Base-by-base conservation (phyloP, 176 grass and related monocot genomes). In the Calamus simplicifolius region DNA sequence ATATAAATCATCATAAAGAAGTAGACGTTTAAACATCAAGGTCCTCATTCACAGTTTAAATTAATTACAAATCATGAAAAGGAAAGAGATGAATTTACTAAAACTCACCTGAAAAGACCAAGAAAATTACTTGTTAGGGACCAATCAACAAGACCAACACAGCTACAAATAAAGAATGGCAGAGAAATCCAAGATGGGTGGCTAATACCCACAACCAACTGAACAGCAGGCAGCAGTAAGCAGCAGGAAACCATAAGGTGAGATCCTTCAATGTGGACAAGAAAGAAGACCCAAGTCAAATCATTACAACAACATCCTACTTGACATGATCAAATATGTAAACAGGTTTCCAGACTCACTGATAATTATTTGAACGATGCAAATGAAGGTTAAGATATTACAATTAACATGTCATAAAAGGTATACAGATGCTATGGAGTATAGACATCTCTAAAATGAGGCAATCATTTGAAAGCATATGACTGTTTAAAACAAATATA, bases 111-210 rank as follows among this genome's bases (percentile, higher is more conserved):
- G 64, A 96, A 96, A 66, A 96, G 91, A 62, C 86, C 91, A 74
- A 87, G 91, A 79, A 96, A 96, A 38, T 96, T 96, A 54, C 91
- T 96, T 69, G 91, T 96, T 76, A 96, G 68, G 56, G 91, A 96
- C 86, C 91, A 90, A 77, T 96, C 86, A 77, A 90, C 91, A 82
- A 96, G 77, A 58, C 91, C 91, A 58, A 90, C 74, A 66, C 91
- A 96, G 57, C 91, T 90, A 82, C 89, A 90, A 81, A 96, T 71
- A 81, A 96, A 96, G 80, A 96, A 96, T 6, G 91, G 91, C 61
- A 96, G 68, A 3, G 83, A 90, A 77, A 89, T 85, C 91, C 91
- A 96, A 48, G 91, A 90, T 74, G 91, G 91, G 61, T 90, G 76
- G 56, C 91, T 96, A 68, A 96, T 90, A 71, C 91, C 82, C 54